Evolutionary conservation across 441 rosid genomes (phyloP), one percentile per base, ranked within the genome.

Genomic region (Melastoma candidum): DNA sequence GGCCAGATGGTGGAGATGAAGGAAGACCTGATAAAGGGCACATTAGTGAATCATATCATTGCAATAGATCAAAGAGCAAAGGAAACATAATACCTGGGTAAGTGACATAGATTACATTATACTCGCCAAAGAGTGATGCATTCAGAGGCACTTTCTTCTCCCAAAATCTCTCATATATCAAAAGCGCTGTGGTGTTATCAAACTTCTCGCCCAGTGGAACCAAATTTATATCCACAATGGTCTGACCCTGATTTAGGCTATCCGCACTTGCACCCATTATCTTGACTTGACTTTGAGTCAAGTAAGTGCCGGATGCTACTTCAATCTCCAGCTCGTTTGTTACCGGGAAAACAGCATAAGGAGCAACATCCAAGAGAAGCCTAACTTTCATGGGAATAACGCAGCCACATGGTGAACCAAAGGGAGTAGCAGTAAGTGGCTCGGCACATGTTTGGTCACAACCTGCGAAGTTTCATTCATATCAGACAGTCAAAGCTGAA

Each of bases 141-240:
- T 93, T 89, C 58, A 93, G 69, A 71, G 78, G 89, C 57, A 86
- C 84, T 71, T 77, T 81, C 62, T 77, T 77, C 61, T 78, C 84
- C 78, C 72, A 68, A 70, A 93, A 71, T 64, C 96, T 76, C 53
- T 84, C 84, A 51, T 80, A 86, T 49, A 79, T 93, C 58, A 93
- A 84, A 49, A 71, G 58, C 24, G 97, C 96, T 7, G 99, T 93
- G 50, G 96, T 89, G 61, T 89, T 89, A 75, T 93, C 98, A 70
- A 93, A 93, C 64, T 86, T 88, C 58, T 93, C 98, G 59, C 95
- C 98, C 51, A 93, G 80, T 24, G 99, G 99, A 77, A 89, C 97
- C 75, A 93, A 76, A 66, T 84, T 81, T 65, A 93, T 64, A 68
- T 89, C 96, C 24, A 93, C 96, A 27, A 80, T 69, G 1, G 97